These are phyloP conservation scores for Fusarium falciforme DNA, from an alignment of 2,329 filamentous ascomycete species.

Conservation along the genomic window DNA sequence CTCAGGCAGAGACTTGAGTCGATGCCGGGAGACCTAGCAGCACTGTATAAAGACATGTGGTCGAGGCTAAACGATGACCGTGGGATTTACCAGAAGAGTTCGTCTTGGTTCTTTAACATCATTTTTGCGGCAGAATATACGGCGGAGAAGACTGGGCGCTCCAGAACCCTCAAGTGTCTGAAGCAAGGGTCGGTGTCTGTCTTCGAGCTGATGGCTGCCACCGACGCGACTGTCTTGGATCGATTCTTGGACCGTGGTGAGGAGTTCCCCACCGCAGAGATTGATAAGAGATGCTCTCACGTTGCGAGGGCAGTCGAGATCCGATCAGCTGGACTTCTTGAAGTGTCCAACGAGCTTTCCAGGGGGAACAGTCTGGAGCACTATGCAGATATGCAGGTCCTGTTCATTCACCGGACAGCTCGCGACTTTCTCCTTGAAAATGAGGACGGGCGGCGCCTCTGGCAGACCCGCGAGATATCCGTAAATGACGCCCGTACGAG, in stretches of 20 bases:
- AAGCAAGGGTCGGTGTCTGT: neutral
- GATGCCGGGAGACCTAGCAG: neutral
- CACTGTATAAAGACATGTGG: neutral
- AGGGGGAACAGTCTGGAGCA: no score
- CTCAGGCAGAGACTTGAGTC: neutral
- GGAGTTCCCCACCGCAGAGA: neutral
- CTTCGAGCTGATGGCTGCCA: neutral
- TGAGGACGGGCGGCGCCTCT: neutral
- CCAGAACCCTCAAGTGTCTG: neutral
- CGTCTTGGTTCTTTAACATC: neutral
- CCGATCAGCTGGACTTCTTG: neutral
- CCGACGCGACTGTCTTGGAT: neutral
- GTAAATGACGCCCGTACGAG: neutral
- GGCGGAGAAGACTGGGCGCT: neutral
- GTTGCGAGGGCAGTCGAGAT: neutral
- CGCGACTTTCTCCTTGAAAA: neutral
- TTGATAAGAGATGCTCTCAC: neutral
- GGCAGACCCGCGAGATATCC: neutral
- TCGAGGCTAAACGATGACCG: neutral
- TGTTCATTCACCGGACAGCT: neutral
- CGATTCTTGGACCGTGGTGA: neutral
- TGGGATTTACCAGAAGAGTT: neutral
- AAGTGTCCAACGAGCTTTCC: neutral
- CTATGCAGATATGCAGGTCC: neutral
- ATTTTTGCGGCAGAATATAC: neutral